Conservation (phyloP, 768 basidiomycete species). For the Russula brevipes region DNA sequence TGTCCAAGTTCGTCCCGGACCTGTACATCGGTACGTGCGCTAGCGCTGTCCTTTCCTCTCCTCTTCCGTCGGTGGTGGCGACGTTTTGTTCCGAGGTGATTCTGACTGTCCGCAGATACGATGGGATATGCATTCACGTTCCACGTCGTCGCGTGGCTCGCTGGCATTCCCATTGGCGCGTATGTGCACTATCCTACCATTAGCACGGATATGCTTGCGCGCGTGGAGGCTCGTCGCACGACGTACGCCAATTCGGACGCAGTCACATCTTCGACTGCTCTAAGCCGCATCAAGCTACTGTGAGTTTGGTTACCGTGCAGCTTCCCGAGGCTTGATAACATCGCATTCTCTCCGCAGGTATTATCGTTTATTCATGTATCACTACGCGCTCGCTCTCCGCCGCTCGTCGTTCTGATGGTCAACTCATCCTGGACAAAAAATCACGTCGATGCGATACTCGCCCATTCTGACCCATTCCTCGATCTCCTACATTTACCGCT, state of each 20-base stretch:
- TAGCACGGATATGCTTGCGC: slow-evolving; percentile 85
- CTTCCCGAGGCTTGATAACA: not conserved
- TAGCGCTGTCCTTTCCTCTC: not conserved
- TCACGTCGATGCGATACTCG: slow-evolving; percentile 74
- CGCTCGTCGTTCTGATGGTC: slow-evolving; percentile 80
- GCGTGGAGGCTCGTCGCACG: slow-evolving; percentile 55
- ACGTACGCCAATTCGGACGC: slow-evolving; percentile 58
- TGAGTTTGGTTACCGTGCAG: slow-evolving; percentile 32
- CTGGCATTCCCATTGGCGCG: slow-evolving; percentile 70
- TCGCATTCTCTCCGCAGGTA: slow-evolving; percentile 47
- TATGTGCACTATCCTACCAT: slow-evolving; percentile 98
- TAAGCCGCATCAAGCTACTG: slow-evolving; percentile 62
- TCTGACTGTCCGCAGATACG: slow-evolving; percentile 54
- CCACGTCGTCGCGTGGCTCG: slow-evolving; percentile 62
- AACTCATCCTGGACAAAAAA: slow-evolving; percentile 94
- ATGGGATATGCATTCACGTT: slow-evolving; percentile 98
- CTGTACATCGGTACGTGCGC: slow-evolving; percentile 72
- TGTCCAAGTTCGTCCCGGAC: slow-evolving; percentile 76
- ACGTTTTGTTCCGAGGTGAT: too few species aligned
- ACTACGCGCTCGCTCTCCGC: slow-evolving; percentile 72
- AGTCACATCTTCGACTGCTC: slow-evolving; percentile 50
- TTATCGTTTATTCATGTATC: slow-evolving; percentile 81
- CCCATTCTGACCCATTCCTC: slow-evolving; percentile 47
- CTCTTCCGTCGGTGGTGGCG: not conserved
- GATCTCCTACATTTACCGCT: slow-evolving; percentile 38